phyloP scores from a whole-genome alignment of 257 asterid species.

The Solanum chaucha region DNA sequence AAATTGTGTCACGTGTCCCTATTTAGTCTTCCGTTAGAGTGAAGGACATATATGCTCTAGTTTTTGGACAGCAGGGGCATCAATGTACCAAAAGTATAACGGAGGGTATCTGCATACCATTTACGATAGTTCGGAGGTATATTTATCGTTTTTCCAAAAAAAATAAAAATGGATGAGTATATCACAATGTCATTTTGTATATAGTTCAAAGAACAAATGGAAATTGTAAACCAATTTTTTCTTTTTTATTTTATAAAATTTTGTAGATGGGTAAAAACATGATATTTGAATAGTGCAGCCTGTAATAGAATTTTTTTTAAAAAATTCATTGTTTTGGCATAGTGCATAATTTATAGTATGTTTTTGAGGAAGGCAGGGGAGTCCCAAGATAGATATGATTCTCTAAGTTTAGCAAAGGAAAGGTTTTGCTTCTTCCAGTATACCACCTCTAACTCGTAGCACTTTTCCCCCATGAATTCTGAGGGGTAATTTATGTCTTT shows the following conservation, averaged over 20 bases:
- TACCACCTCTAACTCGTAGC: neutral
- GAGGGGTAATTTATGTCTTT: constrained; percentile 3
- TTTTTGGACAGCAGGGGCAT: too few species aligned
- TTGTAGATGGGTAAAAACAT: neutral
- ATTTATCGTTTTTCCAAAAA: too few species aligned
- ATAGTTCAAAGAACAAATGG: neutral
- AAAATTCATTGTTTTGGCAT: neutral
- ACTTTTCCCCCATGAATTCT: constrained; percentile 1
- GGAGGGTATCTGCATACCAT: too few species aligned
- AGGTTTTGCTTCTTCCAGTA: constrained; percentile 16
- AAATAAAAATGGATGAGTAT: neutral
- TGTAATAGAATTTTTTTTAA: neutral
- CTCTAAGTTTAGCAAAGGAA: constrained; percentile 1
- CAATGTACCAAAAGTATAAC: too few species aligned
- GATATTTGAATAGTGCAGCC: neutral
- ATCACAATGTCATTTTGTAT: neutral
- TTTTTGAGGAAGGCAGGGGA: neutral
- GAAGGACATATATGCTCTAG: too few species aligned
- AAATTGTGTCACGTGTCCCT: too few species aligned
- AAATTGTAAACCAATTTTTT: neutral
- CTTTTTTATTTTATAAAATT: neutral
- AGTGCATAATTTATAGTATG: neutral
- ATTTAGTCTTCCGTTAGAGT: too few species aligned
- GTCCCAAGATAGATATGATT: constrained; percentile 20
- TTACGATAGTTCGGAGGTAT: too few species aligned